A percentile compares a stretch with the other conserved stretches of the same genome.
These are phyloP conservation scores for Dactylorhiza incarnata DNA, from an alignment of 106 monocot species.

Conservation along the genomic window DNA sequence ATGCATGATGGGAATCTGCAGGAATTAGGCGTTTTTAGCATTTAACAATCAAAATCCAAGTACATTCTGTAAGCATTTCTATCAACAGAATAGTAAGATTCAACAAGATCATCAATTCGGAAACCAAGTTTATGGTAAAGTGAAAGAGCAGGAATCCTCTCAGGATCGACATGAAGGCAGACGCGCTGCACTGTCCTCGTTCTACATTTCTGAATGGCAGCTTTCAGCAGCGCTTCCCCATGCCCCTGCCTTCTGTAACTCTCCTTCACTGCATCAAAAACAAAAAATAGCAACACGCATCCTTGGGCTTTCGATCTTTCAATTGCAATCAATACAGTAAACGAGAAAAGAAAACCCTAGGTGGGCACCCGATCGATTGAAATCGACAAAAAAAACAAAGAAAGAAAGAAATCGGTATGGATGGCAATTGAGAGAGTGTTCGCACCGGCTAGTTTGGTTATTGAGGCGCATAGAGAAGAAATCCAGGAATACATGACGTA, in stretches of 20 bases:
- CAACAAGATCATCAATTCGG: conserved; percentile 47
- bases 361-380: neutral
- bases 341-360: neutral
- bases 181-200: conserved; percentile 61
- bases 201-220: conserved; percentile 67
- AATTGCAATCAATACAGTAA: neutral
- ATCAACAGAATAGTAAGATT: conserved; percentile 60
- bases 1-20: neutral
- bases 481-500: conserved; percentile 79
- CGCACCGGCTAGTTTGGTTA: conserved; percentile 95
- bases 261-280: conserved; percentile 58
- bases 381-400: neutral
- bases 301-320: neutral
- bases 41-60: conserved; percentile 40
- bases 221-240: conserved; percentile 62
- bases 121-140: conserved; percentile 74
- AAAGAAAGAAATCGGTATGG: neutral
- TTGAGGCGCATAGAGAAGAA: conserved; percentile 80
- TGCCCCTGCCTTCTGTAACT: conserved; percentile 55
- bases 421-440: neutral
- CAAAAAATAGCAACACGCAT: neutral
- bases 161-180: conserved; percentile 82
- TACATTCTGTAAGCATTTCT: conserved; percentile 91
- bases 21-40: neutral
- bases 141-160: conserved; percentile 49